phyloP scores from a whole-genome alignment of 257 asterid genomes.

The Solanum medicagineum region DNA sequence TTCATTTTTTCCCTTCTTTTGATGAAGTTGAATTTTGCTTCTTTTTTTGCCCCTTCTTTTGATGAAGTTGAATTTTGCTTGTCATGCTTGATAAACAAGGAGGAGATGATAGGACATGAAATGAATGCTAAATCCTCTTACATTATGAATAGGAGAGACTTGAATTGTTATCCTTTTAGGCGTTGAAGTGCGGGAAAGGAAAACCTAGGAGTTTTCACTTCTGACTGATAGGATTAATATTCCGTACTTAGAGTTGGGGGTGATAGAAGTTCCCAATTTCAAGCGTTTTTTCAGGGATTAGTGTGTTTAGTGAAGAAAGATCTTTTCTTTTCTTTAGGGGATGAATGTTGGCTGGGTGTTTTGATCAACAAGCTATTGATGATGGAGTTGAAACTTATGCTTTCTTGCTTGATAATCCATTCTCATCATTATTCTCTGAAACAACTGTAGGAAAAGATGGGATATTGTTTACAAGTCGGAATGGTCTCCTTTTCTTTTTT shows the following conservation, averaged over 20 bases:
- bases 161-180: not conserved
- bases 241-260: not conserved
- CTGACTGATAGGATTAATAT: not conserved
- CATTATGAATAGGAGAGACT: not conserved
- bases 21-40: not conserved
- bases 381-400: not conserved
- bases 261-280: not conserved
- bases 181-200: not conserved
- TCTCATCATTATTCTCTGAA: not conserved
- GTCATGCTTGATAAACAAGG: not conserved
- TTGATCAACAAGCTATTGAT: not conserved
- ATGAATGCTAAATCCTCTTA: not conserved
- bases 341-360: not conserved
- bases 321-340: not conserved
- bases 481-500: not conserved
- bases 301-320: not conserved
- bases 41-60: not conserved
- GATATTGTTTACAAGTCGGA: not conserved
- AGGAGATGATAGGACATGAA: not conserved
- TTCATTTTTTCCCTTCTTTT: not conserved
- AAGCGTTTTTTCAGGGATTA: not conserved
- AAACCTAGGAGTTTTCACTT: not conserved
- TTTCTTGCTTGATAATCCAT: not conserved
- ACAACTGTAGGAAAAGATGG: not conserved
- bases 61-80: not conserved